A percentile compares a stretch with the other conserved stretches of the same genome.
Evolutionary conservation across 2,329 filamentous ascomycete species (phyloP).

Genomic region (Arthrinium puccinioides): DNA sequence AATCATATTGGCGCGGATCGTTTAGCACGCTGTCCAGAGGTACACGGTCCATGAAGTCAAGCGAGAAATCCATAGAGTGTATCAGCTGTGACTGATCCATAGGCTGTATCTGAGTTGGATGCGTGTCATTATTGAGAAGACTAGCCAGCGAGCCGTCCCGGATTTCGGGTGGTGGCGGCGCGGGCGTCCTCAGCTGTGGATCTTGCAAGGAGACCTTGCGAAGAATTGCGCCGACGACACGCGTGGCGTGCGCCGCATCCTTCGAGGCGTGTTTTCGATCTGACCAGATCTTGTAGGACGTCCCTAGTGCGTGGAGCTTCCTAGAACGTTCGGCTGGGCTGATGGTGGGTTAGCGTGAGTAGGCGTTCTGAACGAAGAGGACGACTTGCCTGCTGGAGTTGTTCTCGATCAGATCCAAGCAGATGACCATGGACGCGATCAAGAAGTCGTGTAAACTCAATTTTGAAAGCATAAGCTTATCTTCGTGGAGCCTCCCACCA

Average conservation of each 20-base stretch:
- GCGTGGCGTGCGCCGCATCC: conserved; percentile 35
- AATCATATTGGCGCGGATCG: conserved; percentile 27
- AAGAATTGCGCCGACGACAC: conserved; percentile 35
- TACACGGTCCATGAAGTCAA: conserved; percentile 25
- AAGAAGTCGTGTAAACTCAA: conserved; percentile 50
- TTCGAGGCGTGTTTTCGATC: conserved; percentile 27
- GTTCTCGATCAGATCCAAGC: conserved; percentile 39
- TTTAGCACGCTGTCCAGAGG: conserved; percentile 29
- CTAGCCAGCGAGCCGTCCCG: conserved; percentile 22
- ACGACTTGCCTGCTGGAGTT: conserved; percentile 26
- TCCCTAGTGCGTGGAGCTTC: conserved; percentile 28
- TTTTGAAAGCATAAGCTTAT: conserved; percentile 46
- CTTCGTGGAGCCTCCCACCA: conserved; percentile 43
- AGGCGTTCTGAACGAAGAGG: neutral
- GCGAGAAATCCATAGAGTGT: conserved; percentile 17
- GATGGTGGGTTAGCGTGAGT: conserved; percentile 8
- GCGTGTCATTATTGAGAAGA: conserved; percentile 22
- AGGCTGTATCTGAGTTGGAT: conserved; percentile 10
- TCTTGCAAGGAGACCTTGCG: conserved; percentile 26
- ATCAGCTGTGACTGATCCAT: conserved; percentile 15
- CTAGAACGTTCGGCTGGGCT: conserved; percentile 23
- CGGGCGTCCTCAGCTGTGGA: conserved; percentile 7
- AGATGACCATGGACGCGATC: conserved; percentile 53
- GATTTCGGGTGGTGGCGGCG: conserved; percentile 17
- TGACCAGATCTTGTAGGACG: conserved; percentile 35